phyloP scores from a whole-genome alignment of 176 grass and related monocot genomes.

The Alloteropsis semialata region DNA sequence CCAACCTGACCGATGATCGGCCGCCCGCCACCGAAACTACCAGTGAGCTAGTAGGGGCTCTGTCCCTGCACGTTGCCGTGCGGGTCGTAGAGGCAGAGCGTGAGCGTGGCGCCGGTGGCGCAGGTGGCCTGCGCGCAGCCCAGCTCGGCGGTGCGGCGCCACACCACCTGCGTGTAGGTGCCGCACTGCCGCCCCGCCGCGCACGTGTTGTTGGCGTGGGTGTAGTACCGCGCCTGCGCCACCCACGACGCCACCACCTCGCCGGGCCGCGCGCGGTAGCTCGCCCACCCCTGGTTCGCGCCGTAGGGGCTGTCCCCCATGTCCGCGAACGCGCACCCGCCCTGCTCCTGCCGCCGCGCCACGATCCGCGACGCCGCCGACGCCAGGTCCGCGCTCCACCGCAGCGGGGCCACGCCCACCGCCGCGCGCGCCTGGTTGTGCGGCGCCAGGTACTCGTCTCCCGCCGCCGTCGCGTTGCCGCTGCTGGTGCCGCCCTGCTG shows the following conservation, averaged over 20 bases:
- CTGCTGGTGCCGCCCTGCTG: background rate
- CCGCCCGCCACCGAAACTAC: background rate
- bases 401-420: conserved; percentile 45
- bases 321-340: conserved; percentile 55
- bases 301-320: conserved; percentile 47
- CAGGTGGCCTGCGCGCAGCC: conserved; percentile 78
- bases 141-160: conserved; percentile 48
- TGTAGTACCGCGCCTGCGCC: conserved; percentile 51
- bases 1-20: background rate
- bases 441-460: conserved; percentile 46
- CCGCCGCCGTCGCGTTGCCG: background rate
- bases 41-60: conserved; percentile 62
- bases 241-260: conserved; percentile 78
- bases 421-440: conserved; percentile 69
- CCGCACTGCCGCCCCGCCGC: conserved; percentile 60
- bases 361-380: conserved; percentile 6
- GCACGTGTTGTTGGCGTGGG: conserved; percentile 65
- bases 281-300: conserved; percentile 76
- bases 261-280: conserved; percentile 46
- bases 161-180: conserved; percentile 95
- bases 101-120: conserved; percentile 53
- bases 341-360: conserved; percentile 34
- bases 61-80: conserved; percentile 72
- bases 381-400: conserved; percentile 53
- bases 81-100: conserved; percentile 71